Base-by-base conservation (phyloP, 768 basidiomycete species). In the Psilocybe cubensis region DNA sequence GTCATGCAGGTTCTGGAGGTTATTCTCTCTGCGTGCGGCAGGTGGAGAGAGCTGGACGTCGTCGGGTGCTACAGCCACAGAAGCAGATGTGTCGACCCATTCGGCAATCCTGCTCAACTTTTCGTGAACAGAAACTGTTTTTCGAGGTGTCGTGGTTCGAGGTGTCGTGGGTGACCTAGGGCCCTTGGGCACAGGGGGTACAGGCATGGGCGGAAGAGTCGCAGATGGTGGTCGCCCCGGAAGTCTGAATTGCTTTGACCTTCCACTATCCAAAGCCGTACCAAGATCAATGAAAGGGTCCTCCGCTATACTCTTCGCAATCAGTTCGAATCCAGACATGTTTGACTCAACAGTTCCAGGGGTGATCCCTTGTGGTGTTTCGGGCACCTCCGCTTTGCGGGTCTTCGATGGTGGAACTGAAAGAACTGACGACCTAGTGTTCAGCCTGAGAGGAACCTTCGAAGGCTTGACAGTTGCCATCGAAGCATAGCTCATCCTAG, bases 1-100 rank as follows among this genome's bases (percentile, higher is more conserved):
- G 29, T 63, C 62, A 40, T 65, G 66, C 38, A 66, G 45, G 51
- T 68, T 63, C 42, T 66, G 66, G 49, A 68, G 50, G 20, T 56
- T 54, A 35, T 57, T 63, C 14, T 58, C 57, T 33, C 59, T 41
- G 3, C 35, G 51, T 9, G 46, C 48, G 17, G 50, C 41, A 2
- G 58, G 58, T 31, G 53, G 29, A 25, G 56, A 58, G 2, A 44
- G 42, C 10, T 56, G 21, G 4, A 40, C 50, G 29, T 59, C 44
- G 21, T 44, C 45, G n/a, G 52, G 53, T 14, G 49, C 49, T 23
- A 54, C 42, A 9, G 57, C 58, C 3, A 59, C 43, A n/a, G 55
- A 56, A 9, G 64, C 59, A 25, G 61, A 63, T 6, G 57, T 57
- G 27, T 63, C 62, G 2, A 66, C 59, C 64, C 64, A 66, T 44